Evolutionary conservation across 2,329 filamentous ascomycete species (phyloP), one percentile per base, ranked within the genome.

Genomic region (Aulographum hederae): DNA sequence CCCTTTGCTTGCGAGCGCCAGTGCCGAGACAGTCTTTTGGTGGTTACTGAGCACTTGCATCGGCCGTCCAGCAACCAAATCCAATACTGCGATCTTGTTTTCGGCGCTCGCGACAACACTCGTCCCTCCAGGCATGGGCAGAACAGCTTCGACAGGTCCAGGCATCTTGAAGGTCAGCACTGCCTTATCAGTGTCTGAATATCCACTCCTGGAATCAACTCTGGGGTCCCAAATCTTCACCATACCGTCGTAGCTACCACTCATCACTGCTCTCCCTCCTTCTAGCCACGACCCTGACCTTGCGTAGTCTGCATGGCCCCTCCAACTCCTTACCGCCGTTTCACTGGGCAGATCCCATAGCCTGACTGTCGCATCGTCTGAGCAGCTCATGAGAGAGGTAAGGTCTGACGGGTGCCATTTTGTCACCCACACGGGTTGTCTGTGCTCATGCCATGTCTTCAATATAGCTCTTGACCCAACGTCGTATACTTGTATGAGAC

Each of bases 81-180:
- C 89, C 38, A 98, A 66, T 8, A 98, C 82, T 4, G 79, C 84
- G 45, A 98, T 81, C 38, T 79, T 71, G 47, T 80, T 91, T 35
- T 80, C 85, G 13, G 84, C 73, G 2, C 86, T 72, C 10, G 84
- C 84, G 20, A 94, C 66, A 16, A 98, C 62, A 3, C 80, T 84
- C 4, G 85, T 93, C 30, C 82, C 84, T 2, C 79, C 80, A 6
- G 80, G 74, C 57, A 94, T 73, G 5, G 86, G 74, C 4, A 95
- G 63, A n/a, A 98, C 78, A 32, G 73, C 67, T 54, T 98, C 89
- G 15, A 98, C 69, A 2, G 86, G 77, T 12, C 79, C 78, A n/a
- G 73, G 69, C 58, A 94, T 85, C 61, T 91, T 89, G 61, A 98
- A 95, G 0, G 78, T 81, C 76, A 98, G 89, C 40, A 84, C 82